Percentiles rank a stretch among this genome's conserved stretches.
These are phyloP conservation scores for Wallemia mellicola DNA, from an alignment of 1,284 basidiomycete species.

Conservation along the genomic window DNA sequence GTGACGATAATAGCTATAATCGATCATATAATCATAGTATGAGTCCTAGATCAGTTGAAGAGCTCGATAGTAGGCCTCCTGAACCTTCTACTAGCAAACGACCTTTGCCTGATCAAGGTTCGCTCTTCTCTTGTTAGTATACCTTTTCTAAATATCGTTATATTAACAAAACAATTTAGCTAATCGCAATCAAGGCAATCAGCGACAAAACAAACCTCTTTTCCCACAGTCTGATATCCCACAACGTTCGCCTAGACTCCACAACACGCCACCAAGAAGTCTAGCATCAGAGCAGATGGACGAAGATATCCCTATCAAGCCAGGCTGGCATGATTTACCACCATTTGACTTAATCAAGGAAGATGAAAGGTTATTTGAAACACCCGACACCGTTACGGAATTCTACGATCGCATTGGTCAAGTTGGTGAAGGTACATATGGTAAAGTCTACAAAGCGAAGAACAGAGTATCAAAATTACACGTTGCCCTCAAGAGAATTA, in stretches of 20 bases:
- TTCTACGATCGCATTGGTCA: constrained; percentile 69
- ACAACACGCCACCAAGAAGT: background rate
- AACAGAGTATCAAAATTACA: constrained; percentile 41
- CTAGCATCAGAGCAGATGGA: background rate
- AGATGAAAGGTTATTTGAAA: background rate
- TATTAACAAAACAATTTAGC: no score
- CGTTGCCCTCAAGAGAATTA: constrained; percentile 84
- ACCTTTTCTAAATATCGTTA: no score
- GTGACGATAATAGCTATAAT: no score
- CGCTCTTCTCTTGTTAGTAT: no score
- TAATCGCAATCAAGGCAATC: no score
- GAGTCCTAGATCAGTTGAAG: no score
- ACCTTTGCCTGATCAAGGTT: no score
- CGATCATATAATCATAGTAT: no score
- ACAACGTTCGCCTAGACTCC: background rate
- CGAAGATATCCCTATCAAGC: background rate
- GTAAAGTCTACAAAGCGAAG: constrained; percentile 93
- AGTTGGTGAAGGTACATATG: constrained; percentile 96
- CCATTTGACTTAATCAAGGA: background rate
- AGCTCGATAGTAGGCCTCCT: no score
- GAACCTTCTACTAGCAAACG: no score
- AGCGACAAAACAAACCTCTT: no score
- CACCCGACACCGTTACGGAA: constrained; percentile 10
- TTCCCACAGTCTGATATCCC: background rate
- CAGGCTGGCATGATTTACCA: background rate